Evolutionary conservation across 2,329 filamentous ascomycete genomes (phyloP).

Genomic region (Biscogniauxia sp.): DNA sequence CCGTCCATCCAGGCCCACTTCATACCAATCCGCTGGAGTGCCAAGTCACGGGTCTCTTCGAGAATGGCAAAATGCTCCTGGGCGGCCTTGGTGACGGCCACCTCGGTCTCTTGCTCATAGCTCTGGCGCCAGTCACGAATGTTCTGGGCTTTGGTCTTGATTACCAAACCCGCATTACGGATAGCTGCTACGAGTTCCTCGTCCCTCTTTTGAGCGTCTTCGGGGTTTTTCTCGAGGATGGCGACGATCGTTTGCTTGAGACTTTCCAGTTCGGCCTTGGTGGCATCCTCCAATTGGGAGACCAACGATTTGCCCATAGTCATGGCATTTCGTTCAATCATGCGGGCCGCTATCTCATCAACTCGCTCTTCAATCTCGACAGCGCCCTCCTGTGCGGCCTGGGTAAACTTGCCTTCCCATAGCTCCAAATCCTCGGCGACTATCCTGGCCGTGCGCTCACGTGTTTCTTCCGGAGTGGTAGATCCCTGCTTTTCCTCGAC

Average conservation of each 20-base stretch:
- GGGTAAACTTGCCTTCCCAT: slow-evolving; percentile 88
- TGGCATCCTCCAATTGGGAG: slow-evolving; percentile 64
- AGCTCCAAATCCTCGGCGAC: slow-evolving; percentile 75
- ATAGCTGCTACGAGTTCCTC: slow-evolving; percentile 50
- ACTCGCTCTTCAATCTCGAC: slow-evolving; percentile 69
- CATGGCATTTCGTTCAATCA: slow-evolving; percentile 63
- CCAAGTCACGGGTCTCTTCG: slow-evolving; percentile 77
- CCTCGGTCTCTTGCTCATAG: slow-evolving; percentile 68
- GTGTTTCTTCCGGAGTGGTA: slow-evolving; percentile 51
- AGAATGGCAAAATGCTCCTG: slow-evolving; percentile 79
- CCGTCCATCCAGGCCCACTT: slow-evolving; percentile 95
- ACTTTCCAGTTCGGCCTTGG: slow-evolving; percentile 59
- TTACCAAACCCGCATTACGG: slow-evolving; percentile 64
- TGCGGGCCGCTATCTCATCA: slow-evolving; percentile 53
- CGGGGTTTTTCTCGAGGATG: slow-evolving; percentile 57
- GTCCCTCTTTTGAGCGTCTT: slow-evolving; percentile 40
- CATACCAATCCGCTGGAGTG: slow-evolving; percentile 89
- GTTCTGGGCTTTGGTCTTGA: slow-evolving; percentile 75
- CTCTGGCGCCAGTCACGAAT: slow-evolving; percentile 73
- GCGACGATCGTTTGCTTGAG: slow-evolving; percentile 67
- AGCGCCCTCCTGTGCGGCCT: slow-evolving; percentile 78
- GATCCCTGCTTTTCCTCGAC: slow-evolving; percentile 30
- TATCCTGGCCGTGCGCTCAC: slow-evolving; percentile 59
- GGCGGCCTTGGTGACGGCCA: slow-evolving; percentile 69
- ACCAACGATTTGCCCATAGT: slow-evolving; percentile 66